These are phyloP conservation scores for Eimeria maxima DNA, from an alignment of 169 alveolate genomes.

Conservation along the genomic window DNA sequence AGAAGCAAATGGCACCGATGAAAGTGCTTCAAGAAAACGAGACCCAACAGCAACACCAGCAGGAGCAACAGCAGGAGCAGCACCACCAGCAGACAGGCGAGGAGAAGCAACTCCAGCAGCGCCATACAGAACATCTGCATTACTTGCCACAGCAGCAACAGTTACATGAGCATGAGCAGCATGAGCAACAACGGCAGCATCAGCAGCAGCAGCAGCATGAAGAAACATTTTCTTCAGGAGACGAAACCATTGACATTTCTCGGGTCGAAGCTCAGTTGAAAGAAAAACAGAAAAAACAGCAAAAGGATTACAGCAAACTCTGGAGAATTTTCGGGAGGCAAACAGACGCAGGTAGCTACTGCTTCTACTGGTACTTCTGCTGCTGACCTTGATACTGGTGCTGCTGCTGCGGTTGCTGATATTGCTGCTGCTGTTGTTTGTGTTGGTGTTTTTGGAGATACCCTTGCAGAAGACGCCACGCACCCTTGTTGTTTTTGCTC, in stretches of 20 bases:
- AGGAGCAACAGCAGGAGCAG: slow-evolving; percentile 3
- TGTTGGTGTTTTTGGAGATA: background rate
- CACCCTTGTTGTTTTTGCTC: too few relatives aligned
- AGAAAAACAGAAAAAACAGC: background rate
- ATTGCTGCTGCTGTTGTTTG: background rate
- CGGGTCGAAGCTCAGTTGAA: slow-evolving; percentile 15
- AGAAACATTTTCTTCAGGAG: background rate
- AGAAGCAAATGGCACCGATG: too few relatives aligned
- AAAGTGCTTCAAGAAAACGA: too few relatives aligned
- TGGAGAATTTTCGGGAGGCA: slow-evolving; percentile 25
- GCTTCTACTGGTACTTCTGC: background rate
- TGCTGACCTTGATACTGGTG: background rate
- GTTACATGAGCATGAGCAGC: background rate
- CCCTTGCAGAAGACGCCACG: too few relatives aligned
- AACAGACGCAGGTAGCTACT: slow-evolving; percentile 34
- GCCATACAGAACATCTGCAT: background rate
- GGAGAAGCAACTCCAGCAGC: background rate
- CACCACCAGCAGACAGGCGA: background rate
- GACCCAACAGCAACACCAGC: slow-evolving; percentile 37
- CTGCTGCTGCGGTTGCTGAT: background rate
- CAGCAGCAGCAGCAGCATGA: slow-evolving; percentile 48
- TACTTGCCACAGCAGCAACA: background rate
- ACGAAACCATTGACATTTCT: background rate
- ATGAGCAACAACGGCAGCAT: background rate
- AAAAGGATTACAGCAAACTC: slow-evolving; percentile 36